phyloP scores from a whole-genome alignment of 225 moss, liverwort and hornwort genomes.

The Polytrichum commune region DNA sequence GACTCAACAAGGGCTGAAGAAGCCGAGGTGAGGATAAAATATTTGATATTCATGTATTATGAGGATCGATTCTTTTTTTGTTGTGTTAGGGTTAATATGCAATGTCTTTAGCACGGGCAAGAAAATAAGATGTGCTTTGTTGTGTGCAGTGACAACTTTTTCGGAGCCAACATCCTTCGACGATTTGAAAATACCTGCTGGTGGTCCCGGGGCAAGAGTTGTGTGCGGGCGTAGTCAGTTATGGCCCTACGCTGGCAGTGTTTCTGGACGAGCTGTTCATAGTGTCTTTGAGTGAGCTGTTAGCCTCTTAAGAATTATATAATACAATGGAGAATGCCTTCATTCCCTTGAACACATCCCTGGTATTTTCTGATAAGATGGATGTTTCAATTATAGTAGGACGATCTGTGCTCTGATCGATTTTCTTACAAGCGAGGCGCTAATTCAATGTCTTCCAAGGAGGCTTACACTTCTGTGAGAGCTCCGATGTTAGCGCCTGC shows the following conservation, averaged over 20 bases:
- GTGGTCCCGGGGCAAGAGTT: conserved; percentile 20
- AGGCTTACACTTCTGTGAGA: neutral
- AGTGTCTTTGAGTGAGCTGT: conserved; percentile 44
- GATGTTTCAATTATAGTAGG: neutral
- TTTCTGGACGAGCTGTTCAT: conserved; percentile 41
- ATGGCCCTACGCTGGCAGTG: conserved; percentile 19
- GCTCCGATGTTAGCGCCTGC: neutral
- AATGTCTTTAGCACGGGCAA: too few relatives aligned
- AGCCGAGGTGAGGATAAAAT: conserved; percentile 26
- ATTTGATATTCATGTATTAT: too few relatives aligned
- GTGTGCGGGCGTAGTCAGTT: conserved; percentile 32
- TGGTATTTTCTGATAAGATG: conserved; percentile 5
- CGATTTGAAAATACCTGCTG: neutral
- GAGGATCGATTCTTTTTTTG: accelerated
- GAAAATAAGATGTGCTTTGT: neutral
- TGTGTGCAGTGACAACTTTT: conserved; percentile 16
- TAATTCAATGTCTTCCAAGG: neutral
- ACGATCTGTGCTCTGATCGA: neutral
- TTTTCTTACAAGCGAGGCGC: neutral
- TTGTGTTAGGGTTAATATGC: too few relatives aligned
- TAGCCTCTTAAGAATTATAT: conserved; percentile 32
- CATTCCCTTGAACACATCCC: neutral
- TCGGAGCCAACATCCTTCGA: neutral
- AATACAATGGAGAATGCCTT: conserved; percentile 41
- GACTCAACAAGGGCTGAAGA: conserved; percentile 48